phyloP scores from a whole-genome alignment of 306 rosid species.

The Nissolia schottii region DNA sequence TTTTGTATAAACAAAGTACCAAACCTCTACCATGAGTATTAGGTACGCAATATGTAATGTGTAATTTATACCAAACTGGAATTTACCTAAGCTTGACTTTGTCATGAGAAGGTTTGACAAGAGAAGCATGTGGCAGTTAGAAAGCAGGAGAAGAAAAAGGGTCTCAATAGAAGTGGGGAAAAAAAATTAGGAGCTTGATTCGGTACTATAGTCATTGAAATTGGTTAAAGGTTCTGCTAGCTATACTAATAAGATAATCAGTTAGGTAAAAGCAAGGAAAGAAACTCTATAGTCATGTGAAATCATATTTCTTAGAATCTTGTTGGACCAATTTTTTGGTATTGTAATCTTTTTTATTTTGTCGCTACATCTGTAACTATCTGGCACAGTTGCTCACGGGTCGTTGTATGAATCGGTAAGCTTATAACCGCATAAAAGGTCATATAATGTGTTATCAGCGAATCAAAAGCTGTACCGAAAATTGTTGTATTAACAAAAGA shows the following conservation, averaged over 20 bases:
- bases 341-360: not conserved
- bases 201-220: not conserved
- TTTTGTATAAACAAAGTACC: not conserved
- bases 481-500: no score
- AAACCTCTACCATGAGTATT: not conserved
- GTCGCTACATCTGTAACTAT: not conserved
- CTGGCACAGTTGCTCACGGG: slow-evolving; percentile 27
- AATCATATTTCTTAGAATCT: slow-evolving; percentile 25
- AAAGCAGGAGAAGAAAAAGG: not conserved
- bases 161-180: not conserved
- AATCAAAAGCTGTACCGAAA: no score
- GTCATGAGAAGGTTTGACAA: slow-evolving; percentile 6
- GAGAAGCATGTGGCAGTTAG: slow-evolving; percentile 24
- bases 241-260: not conserved
- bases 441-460: not conserved
- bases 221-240: not conserved
- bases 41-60: not conserved
- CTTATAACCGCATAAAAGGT: not conserved
- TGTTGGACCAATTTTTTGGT: not conserved
- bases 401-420: not conserved
- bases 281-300: slow-evolving; percentile 17
- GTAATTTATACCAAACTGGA: not conserved
- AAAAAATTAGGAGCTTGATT: not conserved
- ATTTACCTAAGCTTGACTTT: slow-evolving; percentile 11
- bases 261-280: slow-evolving; percentile 12